phyloP scores from a whole-genome alignment of 805 yeast genomes.

The Ogataea henricii region DNA sequence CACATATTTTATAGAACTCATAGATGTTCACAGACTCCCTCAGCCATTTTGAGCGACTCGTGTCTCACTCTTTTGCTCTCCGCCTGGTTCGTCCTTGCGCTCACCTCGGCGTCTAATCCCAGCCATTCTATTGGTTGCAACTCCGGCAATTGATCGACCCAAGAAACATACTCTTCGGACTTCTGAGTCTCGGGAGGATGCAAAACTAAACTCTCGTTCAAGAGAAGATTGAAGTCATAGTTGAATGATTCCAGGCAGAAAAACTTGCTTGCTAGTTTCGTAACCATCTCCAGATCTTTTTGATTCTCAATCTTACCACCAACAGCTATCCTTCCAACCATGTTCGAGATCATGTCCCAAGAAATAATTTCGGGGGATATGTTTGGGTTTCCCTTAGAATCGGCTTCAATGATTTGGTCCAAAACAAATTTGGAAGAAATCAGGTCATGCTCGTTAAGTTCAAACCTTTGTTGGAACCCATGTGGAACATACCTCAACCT shows the following conservation, averaged over 20 bases:
- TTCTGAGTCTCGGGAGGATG: slow-evolving; percentile 51
- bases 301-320: slow-evolving; percentile 61
- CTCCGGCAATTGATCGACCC: slow-evolving; percentile 58
- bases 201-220: slow-evolving; percentile 31
- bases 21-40: slow-evolving; percentile 7
- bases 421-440: slow-evolving; percentile 48
- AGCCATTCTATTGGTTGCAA: slow-evolving; percentile 41
- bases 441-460: slow-evolving; percentile 75
- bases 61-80: slow-evolving; percentile 11
- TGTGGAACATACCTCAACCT: slow-evolving; percentile 59
- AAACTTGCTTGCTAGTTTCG: slow-evolving; percentile 36
- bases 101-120: slow-evolving; percentile 24
- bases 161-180: slow-evolving; percentile 38
- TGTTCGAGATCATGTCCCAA: slow-evolving; percentile 52
- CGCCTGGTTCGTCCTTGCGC: slow-evolving; percentile 6
- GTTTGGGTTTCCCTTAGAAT: slow-evolving; percentile 33
- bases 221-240: slow-evolving; percentile 43
- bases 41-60: neutral
- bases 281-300: slow-evolving; percentile 43
- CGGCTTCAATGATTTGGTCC: slow-evolving; percentile 39
- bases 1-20: no score
- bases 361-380: slow-evolving; percentile 50
- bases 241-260: slow-evolving; percentile 45
- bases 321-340: slow-evolving; percentile 58
- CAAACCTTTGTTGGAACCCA: slow-evolving; percentile 64